A percentile compares a stretch with the other conserved stretches of the same genome.
Evolutionary conservation across 2,329 filamentous ascomycete species (phyloP).

Genomic region (Macroventuria anomochaeta): DNA sequence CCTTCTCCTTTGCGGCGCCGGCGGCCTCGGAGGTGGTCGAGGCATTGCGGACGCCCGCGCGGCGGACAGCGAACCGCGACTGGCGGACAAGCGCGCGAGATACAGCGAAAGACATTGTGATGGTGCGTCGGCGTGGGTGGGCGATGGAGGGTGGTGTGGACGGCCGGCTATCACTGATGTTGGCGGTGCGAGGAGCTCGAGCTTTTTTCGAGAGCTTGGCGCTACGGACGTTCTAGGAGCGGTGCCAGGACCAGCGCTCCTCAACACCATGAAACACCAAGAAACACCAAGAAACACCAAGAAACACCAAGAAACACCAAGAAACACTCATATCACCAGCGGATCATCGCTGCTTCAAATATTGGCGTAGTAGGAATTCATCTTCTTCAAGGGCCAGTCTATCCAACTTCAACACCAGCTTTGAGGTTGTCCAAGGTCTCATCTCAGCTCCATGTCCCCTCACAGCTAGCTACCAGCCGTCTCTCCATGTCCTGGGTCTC

Average conservation of each 20-base stretch:
- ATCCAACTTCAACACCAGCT: not conserved
- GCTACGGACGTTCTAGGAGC: conserved; percentile 6
- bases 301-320: too few relatives aligned
- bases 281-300: too few relatives aligned
- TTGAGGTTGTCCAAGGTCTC: not conserved
- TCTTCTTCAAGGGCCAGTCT: too few relatives aligned
- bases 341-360: too few relatives aligned
- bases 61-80: conserved; percentile 51
- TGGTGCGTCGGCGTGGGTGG: conserved; percentile 20
- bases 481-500: conserved; percentile 8
- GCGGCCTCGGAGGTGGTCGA: conserved; percentile 57
- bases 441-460: not conserved
- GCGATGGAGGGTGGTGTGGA: conserved; percentile 13
- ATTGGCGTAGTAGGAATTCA: too few relatives aligned
- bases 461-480: conserved; percentile 4
- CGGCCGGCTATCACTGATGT: conserved; percentile 5
- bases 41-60: conserved; percentile 56
- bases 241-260: not conserved
- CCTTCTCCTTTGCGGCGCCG: conserved; percentile 55
- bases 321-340: too few relatives aligned
- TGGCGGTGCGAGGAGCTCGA: conserved; percentile 8
- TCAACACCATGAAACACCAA: too few relatives aligned
- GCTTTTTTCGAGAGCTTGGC: conserved; percentile 17
- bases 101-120: conserved; percentile 56
- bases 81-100: conserved; percentile 56